phyloP scores from a whole-genome alignment of 768 basidiomycete genomes.

The Lentinula raphanica region DNA sequence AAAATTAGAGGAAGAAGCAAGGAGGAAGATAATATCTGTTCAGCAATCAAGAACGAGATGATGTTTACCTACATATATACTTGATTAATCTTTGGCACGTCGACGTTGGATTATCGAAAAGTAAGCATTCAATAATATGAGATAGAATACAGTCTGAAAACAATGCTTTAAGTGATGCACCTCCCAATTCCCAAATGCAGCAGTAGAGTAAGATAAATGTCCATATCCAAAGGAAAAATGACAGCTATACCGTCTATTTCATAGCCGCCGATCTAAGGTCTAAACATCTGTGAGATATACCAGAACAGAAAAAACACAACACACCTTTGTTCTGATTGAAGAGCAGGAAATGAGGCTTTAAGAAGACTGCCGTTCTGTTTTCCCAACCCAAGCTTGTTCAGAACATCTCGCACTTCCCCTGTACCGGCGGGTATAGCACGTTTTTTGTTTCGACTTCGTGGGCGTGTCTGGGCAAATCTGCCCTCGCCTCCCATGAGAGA shows the following conservation, averaged over 20 bases:
- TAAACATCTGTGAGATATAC: neutral
- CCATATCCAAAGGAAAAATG: neutral
- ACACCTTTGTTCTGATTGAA: slow-evolving; percentile 41
- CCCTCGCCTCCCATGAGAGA: slow-evolving; percentile 38
- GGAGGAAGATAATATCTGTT: slow-evolving; percentile 46
- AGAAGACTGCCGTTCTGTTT: slow-evolving; percentile 60
- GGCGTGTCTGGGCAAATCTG: slow-evolving; percentile 47
- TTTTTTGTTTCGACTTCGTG: slow-evolving; percentile 47
- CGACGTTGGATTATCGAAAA: no score
- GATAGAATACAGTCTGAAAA: neutral
- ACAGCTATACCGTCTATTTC: slow-evolving; percentile 3
- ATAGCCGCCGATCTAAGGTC: neutral
- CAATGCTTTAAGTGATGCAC: neutral
- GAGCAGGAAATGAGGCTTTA: slow-evolving; percentile 65
- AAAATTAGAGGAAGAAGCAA: slow-evolving; percentile 77
- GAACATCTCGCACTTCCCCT: slow-evolving; percentile 74
- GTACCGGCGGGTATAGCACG: slow-evolving; percentile 44
- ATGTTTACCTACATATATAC: no score
- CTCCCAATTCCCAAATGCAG: neutral
- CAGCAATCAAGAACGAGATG: slow-evolving; percentile 22
- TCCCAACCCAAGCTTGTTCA: slow-evolving; percentile 80
- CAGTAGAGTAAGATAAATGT: neutral
- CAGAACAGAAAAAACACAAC: slow-evolving; percentile 7
- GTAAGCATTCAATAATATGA: neutral
- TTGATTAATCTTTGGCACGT: no score